Base-by-base conservation (phyloP, 352 stramenopile species). In the Aphanomyces euteiches region DNA sequence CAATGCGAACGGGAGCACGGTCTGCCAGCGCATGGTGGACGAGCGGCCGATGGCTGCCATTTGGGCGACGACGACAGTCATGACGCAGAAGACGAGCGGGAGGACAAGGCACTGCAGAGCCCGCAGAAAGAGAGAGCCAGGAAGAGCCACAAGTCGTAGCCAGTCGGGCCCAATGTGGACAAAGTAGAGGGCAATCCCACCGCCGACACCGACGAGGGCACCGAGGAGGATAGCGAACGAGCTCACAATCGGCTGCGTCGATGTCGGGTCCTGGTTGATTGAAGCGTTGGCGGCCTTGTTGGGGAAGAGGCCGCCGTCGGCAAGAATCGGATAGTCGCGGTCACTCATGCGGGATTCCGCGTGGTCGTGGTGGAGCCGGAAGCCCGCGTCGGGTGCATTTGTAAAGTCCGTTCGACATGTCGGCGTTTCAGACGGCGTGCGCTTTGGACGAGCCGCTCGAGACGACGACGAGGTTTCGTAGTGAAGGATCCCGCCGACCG, bases 71-170 rank as follows among this genome's bases (percentile, higher is more conserved):
- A 90, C 80, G 4, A 79, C 79, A 12, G 90, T 81, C 17, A 81
- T 84, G 47, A 94, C 61, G 73, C 91, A 79, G 60, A 94, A 90
- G 65, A 92, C 83, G 61, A 92, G 81, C 21, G 84, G 84, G 61
- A 92, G 75, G 65, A 94, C 84, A 45, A 94, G 73, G 72, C 86
- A 94, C 77, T 90, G 77, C 37, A 92, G 79, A 2, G 83, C 84
- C 37, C 84, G 84, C 4, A 92, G 75, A 74, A 89, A 90, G 34
- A 94, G 76, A 56, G 90, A 80, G 0, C 86, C 86, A 0, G 86
- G 84, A 5, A 85, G 83, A 12, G 34, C 1, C 34, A 70, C 61
- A 2, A 50, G 43, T n/a, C 17, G 10, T 1, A 50, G 43, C 43
- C 10, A 50, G 10, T 50, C 43, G 43, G 43, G 17, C 0, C 43